Percentiles rank a stretch among this genome's conserved stretches.
These are phyloP conservation scores for Kluyveromyces lactis DNA, from an alignment of 805 yeast genomes.

Conservation along the genomic window DNA sequence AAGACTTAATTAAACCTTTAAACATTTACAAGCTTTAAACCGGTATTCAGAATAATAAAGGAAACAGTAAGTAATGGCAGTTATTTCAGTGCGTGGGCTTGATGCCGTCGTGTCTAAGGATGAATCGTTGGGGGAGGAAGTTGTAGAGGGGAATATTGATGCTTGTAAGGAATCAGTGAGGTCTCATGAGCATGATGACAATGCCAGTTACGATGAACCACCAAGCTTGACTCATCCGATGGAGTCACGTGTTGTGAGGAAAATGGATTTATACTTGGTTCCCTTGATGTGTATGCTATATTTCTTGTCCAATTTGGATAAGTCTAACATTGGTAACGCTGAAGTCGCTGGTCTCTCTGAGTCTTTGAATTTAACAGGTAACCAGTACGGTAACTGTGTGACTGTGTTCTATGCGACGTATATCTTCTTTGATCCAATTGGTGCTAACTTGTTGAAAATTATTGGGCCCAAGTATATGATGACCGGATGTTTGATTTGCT, in stretches of 20 bases:
- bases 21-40: too few species aligned
- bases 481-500: conserved; percentile 26
- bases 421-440: conserved; percentile 31
- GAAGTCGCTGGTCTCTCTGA: conserved; percentile 42
- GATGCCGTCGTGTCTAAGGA: too few species aligned
- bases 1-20: too few species aligned
- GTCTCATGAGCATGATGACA: conserved; percentile 18
- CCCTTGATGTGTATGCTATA: conserved; percentile 38
- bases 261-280: conserved; percentile 36
- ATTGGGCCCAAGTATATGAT: conserved; percentile 32
- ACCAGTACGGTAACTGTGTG: conserved; percentile 36
- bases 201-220: conserved; percentile 4
- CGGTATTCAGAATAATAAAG: too few species aligned
- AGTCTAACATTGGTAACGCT: conserved; percentile 54
- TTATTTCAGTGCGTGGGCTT: too few species aligned
- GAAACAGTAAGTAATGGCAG: too few species aligned
- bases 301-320: conserved; percentile 42
- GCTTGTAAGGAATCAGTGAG: background rate
- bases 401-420: conserved; percentile 42
- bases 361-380: conserved; percentile 32
- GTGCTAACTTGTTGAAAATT: conserved; percentile 31
- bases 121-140: background rate
- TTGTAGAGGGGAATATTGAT: conserved; percentile 1
- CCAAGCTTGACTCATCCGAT: conserved; percentile 25
- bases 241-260: conserved; percentile 30